These are phyloP conservation scores for Phytophthora aleatoria DNA, from an alignment of 352 stramenopile species.

Conservation along the genomic window DNA sequence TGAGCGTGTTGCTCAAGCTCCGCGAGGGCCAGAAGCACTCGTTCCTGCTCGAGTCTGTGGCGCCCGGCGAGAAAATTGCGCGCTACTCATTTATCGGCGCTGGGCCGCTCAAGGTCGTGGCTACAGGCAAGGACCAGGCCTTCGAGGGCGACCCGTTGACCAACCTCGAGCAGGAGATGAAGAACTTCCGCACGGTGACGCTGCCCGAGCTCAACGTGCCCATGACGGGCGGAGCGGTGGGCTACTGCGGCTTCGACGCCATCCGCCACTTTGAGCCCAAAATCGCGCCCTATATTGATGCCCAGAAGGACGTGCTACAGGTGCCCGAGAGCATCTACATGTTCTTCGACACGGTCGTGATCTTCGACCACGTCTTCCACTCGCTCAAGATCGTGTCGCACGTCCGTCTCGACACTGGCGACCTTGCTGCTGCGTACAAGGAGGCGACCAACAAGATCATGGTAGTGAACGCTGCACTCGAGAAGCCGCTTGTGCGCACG, in stretches of 20 bases:
- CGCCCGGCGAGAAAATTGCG: slow-evolving; percentile 85
- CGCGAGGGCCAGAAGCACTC: slow-evolving; percentile 76
- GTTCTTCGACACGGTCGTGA: slow-evolving; percentile 90
- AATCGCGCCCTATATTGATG: slow-evolving; percentile 76
- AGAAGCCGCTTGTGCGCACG: slow-evolving; percentile 60
- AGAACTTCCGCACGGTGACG: slow-evolving; percentile 64
- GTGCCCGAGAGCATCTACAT: slow-evolving; percentile 92
- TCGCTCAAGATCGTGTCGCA: slow-evolving; percentile 91
- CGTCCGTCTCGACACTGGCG: slow-evolving; percentile 65
- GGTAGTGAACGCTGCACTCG: slow-evolving; percentile 59
- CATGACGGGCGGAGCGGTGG: slow-evolving; percentile 87
- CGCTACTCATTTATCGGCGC: slow-evolving; percentile 91
- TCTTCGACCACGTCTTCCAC: slow-evolving; percentile 92
- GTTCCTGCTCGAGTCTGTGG: slow-evolving; percentile 89
- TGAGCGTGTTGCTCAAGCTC: slow-evolving; percentile 90
- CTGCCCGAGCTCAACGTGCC: slow-evolving; percentile 80
- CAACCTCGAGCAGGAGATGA: slow-evolving; percentile 84
- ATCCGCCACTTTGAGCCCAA: slow-evolving; percentile 90
- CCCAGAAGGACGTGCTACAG: slow-evolving; percentile 78
- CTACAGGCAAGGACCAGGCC: slow-evolving; percentile 62
- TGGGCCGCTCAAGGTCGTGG: slow-evolving; percentile 75
- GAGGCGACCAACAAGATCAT: slow-evolving; percentile 78
- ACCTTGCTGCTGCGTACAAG: slow-evolving; percentile 72
- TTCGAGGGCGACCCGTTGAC: slow-evolving; percentile 74
- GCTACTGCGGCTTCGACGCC: slow-evolving; percentile 89